A percentile compares a stretch with the other conserved stretches of the same genome.
These are phyloP conservation scores for Physcomitrellopsis africana DNA, from an alignment of 225 moss, liverwort and hornwort species.

Conservation along the genomic window DNA sequence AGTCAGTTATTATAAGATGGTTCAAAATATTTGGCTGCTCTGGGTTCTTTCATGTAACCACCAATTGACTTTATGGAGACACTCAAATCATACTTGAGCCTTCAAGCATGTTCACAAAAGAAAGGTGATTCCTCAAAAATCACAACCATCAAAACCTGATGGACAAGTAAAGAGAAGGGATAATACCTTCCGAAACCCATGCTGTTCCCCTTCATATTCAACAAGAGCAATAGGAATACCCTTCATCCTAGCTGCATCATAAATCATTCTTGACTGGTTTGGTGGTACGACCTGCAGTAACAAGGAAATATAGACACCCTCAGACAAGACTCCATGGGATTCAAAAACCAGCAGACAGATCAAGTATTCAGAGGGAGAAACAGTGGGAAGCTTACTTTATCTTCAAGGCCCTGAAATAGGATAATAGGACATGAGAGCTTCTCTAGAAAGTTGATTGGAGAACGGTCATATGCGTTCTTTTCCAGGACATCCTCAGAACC, in stretches of 20 bases:
- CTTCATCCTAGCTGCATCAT: constrained; percentile 79
- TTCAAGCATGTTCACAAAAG: background rate
- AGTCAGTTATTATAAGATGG: background rate
- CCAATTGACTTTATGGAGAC: background rate
- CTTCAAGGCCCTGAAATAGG: constrained; percentile 95
- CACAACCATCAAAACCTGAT: background rate
- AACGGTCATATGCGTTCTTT: constrained; percentile 67
- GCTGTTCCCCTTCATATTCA: constrained; percentile 92
- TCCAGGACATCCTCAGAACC: constrained; percentile 49
- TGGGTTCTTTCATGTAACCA: background rate
- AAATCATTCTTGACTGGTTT: constrained; percentile 84
- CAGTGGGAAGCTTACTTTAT: constrained; percentile 54
- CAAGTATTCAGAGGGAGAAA: background rate
- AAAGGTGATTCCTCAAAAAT: background rate
- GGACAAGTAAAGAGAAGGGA: constrained; percentile 9
- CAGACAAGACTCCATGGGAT: background rate
- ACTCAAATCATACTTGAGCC: too few relatives aligned
- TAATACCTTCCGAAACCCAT: constrained; percentile 66
- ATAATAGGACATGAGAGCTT: constrained; percentile 93
- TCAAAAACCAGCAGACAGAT: too few relatives aligned
- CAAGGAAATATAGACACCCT: constrained; percentile 15
- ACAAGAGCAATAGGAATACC: constrained; percentile 85
- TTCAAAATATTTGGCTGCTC: too few relatives aligned
- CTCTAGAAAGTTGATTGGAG: constrained; percentile 88
- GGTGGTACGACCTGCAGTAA: constrained; percentile 74